Conservation (phyloP, 2,329 filamentous ascomycete genomes). For the Fusarium oligoseptatum region DNA sequence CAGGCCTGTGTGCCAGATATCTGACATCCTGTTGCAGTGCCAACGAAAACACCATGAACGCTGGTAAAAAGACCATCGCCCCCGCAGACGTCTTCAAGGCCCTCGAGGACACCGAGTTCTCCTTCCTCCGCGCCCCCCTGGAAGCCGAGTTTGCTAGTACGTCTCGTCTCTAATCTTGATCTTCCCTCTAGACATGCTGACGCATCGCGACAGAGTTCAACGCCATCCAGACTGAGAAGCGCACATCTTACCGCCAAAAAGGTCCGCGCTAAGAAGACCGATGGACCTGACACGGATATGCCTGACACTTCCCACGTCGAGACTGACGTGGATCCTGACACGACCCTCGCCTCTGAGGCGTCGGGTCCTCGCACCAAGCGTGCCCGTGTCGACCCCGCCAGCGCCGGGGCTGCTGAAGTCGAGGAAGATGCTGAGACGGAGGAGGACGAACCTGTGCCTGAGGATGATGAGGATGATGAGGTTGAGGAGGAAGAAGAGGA, state of each 20-base stretch:
- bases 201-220: conserved; percentile 71
- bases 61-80: conserved; percentile 83
- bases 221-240: conserved; percentile 79
- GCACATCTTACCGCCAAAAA: conserved; percentile 78
- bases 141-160: conserved; percentile 82
- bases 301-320: conserved; percentile 49
- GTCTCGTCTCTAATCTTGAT: conserved; percentile 47
- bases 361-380: conserved; percentile 57
- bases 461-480: conserved; percentile 64
- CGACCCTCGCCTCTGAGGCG: conserved; percentile 49
- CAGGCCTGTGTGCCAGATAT: background rate
- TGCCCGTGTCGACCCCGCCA: conserved; percentile 61
- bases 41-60: conserved; percentile 75
- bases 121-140: conserved; percentile 75
- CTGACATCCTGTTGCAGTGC: conserved; percentile 63
- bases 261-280: conserved; percentile 72
- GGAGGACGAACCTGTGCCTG: conserved; percentile 60
- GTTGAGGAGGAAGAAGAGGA: conserved; percentile 61
- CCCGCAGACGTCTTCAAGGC: conserved; percentile 82
- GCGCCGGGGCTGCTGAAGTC: conserved; percentile 51
- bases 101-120: conserved; percentile 81
- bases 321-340: conserved; percentile 51
- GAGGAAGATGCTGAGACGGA: conserved; percentile 54
- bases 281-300: conserved; percentile 54
- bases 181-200: background rate